phyloP scores from a whole-genome alignment of 1,139 yeast genomes.

The Hyphopichia pseudoburtonii region DNA sequence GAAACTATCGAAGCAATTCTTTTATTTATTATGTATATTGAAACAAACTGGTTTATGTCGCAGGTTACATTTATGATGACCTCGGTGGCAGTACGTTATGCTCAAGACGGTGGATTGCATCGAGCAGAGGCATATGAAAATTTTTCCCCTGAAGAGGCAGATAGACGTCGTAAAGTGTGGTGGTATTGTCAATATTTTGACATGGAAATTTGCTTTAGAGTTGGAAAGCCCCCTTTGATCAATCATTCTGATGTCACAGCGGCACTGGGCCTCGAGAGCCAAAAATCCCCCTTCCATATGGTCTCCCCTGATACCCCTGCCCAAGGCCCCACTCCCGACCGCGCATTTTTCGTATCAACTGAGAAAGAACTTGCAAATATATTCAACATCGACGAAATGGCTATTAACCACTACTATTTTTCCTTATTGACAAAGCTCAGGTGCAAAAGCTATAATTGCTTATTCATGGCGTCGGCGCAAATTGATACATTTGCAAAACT shows the following conservation, averaged over 20 bases:
- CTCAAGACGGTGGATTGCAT: constrained; percentile 24
- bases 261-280: not conserved
- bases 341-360: not conserved
- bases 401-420: constrained; percentile 1
- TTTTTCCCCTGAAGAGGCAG: constrained; percentile 10
- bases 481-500: constrained; percentile 3
- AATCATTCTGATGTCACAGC: constrained; percentile 12
- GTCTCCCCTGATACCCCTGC: constrained; percentile 2
- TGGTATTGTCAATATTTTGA: constrained; percentile 23
- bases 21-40: constrained; percentile 20
- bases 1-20: constrained; percentile 23
- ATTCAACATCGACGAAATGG: not conserved
- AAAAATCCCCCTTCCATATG: not conserved
- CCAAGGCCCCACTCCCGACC: not conserved
- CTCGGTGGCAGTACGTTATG: constrained; percentile 22
- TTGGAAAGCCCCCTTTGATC: constrained; percentile 23
- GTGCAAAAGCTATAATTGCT: constrained; percentile 1
- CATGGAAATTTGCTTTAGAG: constrained; percentile 21
- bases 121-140: constrained; percentile 17
- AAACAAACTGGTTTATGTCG: constrained; percentile 19
- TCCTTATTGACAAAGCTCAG: constrained; percentile 2
- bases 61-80: constrained; percentile 19
- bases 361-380: no score
- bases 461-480: constrained; percentile 3
- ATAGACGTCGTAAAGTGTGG: constrained; percentile 18